A percentile compares a stretch with the other conserved stretches of the same genome.
These are phyloP conservation scores for Sistotremastrum suecicum DNA, from an alignment of 768 basidiomycete genomes.

Conservation along the genomic window DNA sequence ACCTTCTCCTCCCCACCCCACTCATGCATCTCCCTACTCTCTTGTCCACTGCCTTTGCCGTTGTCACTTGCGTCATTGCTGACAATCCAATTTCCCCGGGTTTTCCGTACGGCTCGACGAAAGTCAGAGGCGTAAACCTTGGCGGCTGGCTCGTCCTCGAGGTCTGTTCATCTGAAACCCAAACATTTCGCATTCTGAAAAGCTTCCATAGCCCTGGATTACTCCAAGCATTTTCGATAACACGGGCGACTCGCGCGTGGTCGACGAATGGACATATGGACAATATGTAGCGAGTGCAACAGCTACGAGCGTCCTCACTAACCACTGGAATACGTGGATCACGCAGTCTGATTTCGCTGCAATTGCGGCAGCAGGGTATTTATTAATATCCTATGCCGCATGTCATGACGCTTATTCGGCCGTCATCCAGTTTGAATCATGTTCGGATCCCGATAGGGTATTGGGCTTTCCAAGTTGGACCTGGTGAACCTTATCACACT, in stretches of 20 bases:
- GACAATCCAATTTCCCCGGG: constrained; percentile 29
- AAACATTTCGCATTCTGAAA: background rate
- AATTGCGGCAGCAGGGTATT: constrained; percentile 63
- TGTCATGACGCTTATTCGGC: constrained; percentile 4
- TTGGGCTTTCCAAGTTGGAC: constrained; percentile 74
- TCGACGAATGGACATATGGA: constrained; percentile 73
- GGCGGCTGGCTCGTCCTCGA: constrained; percentile 52
- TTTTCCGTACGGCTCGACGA: constrained; percentile 61
- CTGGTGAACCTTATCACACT: constrained; percentile 66
- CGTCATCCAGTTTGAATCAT: constrained; percentile 51
- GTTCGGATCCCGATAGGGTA: constrained; percentile 80
- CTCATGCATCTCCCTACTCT: background rate
- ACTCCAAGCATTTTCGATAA: constrained; percentile 63
- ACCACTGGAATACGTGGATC: constrained; percentile 71
- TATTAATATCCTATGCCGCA: constrained; percentile 6
- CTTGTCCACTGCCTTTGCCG: background rate
- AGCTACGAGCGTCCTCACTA: constrained; percentile 36
- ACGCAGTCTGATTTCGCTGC: constrained; percentile 64
- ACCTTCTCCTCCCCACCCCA: background rate
- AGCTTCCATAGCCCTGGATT: constrained; percentile 45
- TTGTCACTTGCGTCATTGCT: constrained; percentile 1
- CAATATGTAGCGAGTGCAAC: constrained; percentile 37
- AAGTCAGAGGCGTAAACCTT: constrained; percentile 74
- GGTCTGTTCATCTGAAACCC: constrained; percentile 15
- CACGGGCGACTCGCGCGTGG: constrained; percentile 36